Evolutionary conservation across 2,329 filamentous ascomycete species (phyloP).

Genomic region (Exophiala oligosperma): DNA sequence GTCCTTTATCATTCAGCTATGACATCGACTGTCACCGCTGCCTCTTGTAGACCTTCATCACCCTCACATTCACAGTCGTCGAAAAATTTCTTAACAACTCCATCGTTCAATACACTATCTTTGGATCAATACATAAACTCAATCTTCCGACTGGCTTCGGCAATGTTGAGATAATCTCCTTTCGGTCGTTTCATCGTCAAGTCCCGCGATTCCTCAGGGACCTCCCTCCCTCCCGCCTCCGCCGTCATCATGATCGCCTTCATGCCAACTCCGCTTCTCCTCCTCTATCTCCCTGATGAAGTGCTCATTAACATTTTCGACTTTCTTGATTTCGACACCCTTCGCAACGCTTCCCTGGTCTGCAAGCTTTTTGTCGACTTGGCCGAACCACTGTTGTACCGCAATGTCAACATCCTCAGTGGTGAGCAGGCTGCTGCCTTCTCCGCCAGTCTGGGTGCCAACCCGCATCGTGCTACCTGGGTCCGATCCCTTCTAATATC

Average conservation of each 20-base stretch:
- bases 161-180: not conserved
- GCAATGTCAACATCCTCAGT: slow-evolving; percentile 22
- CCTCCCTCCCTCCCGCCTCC: not conserved
- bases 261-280: slow-evolving; percentile 17
- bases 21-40: not conserved
- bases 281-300: slow-evolving; percentile 28
- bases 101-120: no score
- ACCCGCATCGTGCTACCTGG: slow-evolving; percentile 24
- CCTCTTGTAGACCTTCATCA: not conserved
- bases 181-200: not conserved
- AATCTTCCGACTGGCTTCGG: no score
- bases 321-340: slow-evolving; percentile 20
- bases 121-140: no score
- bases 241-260: slow-evolving; percentile 21
- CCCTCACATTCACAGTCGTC: not conserved
- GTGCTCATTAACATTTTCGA: slow-evolving; percentile 27
- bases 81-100: not conserved
- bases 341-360: slow-evolving; percentile 18
- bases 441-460: slow-evolving; percentile 17
- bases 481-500: slow-evolving; percentile 27
- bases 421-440: slow-evolving; percentile 21
- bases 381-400: slow-evolving; percentile 28
- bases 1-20: not conserved
- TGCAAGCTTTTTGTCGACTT: slow-evolving; percentile 26
- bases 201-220: not conserved